Evolutionary conservation across 345 rosid genomes (phyloP), one percentile per base, ranked within the genome.

Genomic region (Ceriops zippeliana): DNA sequence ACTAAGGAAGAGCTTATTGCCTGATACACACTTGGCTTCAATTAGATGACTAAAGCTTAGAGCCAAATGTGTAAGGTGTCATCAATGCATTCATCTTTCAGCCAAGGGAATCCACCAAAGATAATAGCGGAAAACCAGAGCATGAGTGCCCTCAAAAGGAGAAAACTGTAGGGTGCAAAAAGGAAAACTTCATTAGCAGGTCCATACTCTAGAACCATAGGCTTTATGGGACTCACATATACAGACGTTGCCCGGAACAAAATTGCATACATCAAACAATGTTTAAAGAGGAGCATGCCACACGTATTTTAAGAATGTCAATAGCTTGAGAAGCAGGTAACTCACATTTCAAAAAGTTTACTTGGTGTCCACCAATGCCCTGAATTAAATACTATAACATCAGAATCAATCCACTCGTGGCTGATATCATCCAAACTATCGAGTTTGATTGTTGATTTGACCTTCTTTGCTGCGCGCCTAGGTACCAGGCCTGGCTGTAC

Each of bases 361-460:
- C 80, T 83, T 20, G 81, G 83, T 3, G 85, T 85, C 91, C 96
- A 89, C 96, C 91, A 89, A 35, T 89, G 96, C 60, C 90, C 91
- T 19, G 96, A 81, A 76, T 89, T 89, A 62, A 89, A 85, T 38
- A 89, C 70, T 69, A 89, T 69, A 73, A 79, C 75, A 66, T 89
- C 96, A 11, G 91, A 74, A 76, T 89, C 85, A 66, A 84, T 78
- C 91, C 96, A 89, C 76, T 89, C 89, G 20, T 81, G 78, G 85
- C 85, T 85, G 68, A 84, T 82, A 61, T 78, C 84, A 73, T 89
- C 95, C 79, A 86, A 17, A 72, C 77, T 77, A 57, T 85, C 91
- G 57, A 89, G 80, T 66, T 34, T 81, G 52, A 89, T 70, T 0
- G 85, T 73, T 2, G 84, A 76, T 74, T 87, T 89, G 62, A 89